Percentiles rank a stretch among this genome's conserved stretches.
Conservation (phyloP, 2,329 filamentous ascomycete species). For the Exophiala sp. region DNA sequence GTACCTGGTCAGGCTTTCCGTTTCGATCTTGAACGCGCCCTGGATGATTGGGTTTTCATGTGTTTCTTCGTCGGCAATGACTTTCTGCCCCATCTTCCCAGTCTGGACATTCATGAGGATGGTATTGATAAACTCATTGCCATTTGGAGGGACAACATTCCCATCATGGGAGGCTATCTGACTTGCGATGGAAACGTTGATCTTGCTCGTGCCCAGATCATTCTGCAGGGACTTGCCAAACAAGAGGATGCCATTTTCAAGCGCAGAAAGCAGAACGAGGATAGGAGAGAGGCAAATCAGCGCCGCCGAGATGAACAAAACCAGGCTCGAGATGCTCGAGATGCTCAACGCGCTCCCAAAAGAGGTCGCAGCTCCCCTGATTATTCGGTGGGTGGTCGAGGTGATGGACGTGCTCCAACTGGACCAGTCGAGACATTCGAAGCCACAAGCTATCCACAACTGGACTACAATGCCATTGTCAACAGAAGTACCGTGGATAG, state of each 20-base stretch:
- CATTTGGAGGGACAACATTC: constrained; percentile 94
- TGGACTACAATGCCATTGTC: constrained; percentile 86
- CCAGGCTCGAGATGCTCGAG: constrained; percentile 47
- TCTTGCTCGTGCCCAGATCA: constrained; percentile 78
- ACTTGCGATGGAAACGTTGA: constrained; percentile 94
- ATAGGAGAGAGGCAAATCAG: constrained; percentile 73
- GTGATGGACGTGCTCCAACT: constrained; percentile 33
- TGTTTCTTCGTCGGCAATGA: constrained; percentile 99
- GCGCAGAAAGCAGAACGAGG: constrained; percentile 79
- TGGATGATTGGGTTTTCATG: constrained; percentile 99
- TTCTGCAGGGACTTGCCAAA: constrained; percentile 81
- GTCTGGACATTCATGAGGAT: constrained; percentile 92
- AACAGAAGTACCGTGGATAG: constrained; percentile 65
- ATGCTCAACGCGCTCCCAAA: constrained; percentile 35
- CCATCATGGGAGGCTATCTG: constrained; percentile 88
- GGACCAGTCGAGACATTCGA: constrained; percentile 40
- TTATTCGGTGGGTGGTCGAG: constrained; percentile 33
- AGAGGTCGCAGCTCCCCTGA: constrained; percentile 46
- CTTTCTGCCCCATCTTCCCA: constrained; percentile 95
- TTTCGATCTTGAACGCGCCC: constrained; percentile 88
- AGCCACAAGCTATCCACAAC: constrained; percentile 34
- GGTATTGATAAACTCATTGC: constrained; percentile 93
- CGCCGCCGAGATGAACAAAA: constrained; percentile 75
- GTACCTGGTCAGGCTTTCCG: constrained; percentile 78
- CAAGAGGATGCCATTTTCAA: constrained; percentile 94